A percentile compares a stretch with the other conserved stretches of the same genome.
Evolutionary conservation across 441 rosid species (phyloP).

Genomic region (Populus hybrid): DNA sequence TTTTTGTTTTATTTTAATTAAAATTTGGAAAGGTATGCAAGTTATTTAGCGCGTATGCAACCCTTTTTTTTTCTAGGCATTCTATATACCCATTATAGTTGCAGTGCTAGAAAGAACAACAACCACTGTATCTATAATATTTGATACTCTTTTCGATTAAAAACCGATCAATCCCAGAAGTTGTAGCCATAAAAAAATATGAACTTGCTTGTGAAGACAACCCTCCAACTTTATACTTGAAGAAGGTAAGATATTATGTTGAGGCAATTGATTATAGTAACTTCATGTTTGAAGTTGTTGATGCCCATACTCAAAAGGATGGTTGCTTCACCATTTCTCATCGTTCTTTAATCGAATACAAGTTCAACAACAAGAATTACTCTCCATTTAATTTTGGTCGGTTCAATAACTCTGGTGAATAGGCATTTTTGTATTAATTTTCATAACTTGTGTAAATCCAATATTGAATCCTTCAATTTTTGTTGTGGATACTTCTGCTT

Average conservation of each 20-base stretch:
- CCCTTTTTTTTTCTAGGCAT: too few species aligned
- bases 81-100: too few species aligned
- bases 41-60: too few species aligned
- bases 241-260: neutral
- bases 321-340: neutral
- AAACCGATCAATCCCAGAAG: neutral
- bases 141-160: constrained; percentile 8
- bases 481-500: neutral
- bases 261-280: neutral
- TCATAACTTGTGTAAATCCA: neutral
- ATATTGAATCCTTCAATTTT: neutral
- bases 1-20: too few species aligned
- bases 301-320: neutral
- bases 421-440: too few species aligned
- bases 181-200: neutral
- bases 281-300: neutral
- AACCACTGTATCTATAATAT: too few species aligned
- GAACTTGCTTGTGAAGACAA: constrained; percentile 4
- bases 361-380: neutral
- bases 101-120: too few species aligned
- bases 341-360: neutral
- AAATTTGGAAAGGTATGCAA: too few species aligned
- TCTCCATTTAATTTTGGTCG: neutral
- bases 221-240: neutral
- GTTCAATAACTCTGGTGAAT: too few species aligned